Evolutionary conservation across 225 moss, liverwort and hornwort genomes (phyloP).

Genomic region (Asterella californica): DNA sequence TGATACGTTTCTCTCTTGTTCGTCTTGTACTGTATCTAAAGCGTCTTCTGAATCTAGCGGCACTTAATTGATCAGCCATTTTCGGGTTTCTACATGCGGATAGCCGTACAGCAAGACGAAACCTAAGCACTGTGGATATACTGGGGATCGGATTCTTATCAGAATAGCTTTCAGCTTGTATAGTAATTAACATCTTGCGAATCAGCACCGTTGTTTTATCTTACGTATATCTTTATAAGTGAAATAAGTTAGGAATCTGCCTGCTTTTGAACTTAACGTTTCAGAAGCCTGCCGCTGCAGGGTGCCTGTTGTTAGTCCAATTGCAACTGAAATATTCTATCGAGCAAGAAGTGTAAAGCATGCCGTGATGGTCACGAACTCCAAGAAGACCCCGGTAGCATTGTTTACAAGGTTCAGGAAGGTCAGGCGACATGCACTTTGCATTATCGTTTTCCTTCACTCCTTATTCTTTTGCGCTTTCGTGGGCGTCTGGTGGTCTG

Average conservation of each 20-base stretch:
- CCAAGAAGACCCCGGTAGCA: conserved; percentile 60
- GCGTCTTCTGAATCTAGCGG: not conserved
- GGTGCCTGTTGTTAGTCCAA: conserved; percentile 77
- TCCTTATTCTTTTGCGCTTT: not conserved
- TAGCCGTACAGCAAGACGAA: too few species aligned
- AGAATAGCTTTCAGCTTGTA: too few species aligned
- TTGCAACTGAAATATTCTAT: conserved; percentile 71
- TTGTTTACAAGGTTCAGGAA: conserved; percentile 77
- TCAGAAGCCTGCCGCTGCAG: conserved; percentile 30
- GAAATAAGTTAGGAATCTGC: not conserved
- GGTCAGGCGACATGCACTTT: conserved; percentile 38
- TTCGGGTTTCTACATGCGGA: not conserved
- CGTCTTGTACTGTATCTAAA: not conserved
- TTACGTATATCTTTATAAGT: not conserved
- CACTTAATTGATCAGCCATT: not conserved
- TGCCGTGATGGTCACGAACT: conserved; percentile 32
- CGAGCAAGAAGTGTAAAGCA: conserved; percentile 57
- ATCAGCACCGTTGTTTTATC: too few species aligned
- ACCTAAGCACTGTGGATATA: too few species aligned
- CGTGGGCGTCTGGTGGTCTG: too few species aligned
- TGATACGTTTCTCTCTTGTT: not conserved
- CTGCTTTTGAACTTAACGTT: not conserved
- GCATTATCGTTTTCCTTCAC: not conserved
- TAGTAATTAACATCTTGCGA: too few species aligned
- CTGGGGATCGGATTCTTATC: too few species aligned